Percentiles rank a stretch among this genome's conserved stretches.
Conservation (phyloP, 192 early-diverging fungal species). For the Coemansia sp. region DNA sequence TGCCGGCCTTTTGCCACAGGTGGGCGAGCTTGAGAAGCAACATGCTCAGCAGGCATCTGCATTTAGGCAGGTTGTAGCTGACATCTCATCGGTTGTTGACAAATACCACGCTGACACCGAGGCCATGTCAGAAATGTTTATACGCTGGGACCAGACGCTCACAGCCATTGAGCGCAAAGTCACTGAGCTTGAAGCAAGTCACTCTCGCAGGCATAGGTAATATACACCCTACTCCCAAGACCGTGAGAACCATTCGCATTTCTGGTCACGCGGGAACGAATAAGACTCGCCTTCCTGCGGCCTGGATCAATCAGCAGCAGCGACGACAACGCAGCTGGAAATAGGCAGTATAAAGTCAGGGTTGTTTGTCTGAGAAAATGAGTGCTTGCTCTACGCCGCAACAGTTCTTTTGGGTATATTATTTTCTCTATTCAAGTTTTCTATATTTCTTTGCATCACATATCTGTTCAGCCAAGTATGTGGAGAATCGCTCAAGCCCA, state of each 20-base stretch:
- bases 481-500: constrained; percentile 8
- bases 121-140: constrained; percentile 46
- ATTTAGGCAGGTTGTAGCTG: constrained; percentile 25
- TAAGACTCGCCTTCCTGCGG: background rate
- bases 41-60: constrained; percentile 28
- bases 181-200: background rate
- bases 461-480: constrained; percentile 9
- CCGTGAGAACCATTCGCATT: constrained; percentile 5
- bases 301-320: background rate
- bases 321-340: background rate
- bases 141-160: constrained; percentile 42
- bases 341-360: background rate
- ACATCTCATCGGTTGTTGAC: constrained; percentile 41
- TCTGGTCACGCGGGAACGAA: constrained; percentile 8
- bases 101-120: constrained; percentile 46
- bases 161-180: constrained; percentile 37
- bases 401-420: background rate
- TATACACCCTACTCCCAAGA: constrained; percentile 7
- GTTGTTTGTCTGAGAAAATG: background rate
- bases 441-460: background rate
- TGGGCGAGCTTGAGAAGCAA: constrained; percentile 21
- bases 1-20: constrained; percentile 24
- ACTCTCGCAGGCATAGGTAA: too few species aligned
- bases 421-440: background rate
- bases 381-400: background rate